Percentiles rank a stretch among this genome's conserved stretches.
Evolutionary conservation across 2,329 filamentous ascomycete species (phyloP).

Genomic region (Endocalyx cinctus): DNA sequence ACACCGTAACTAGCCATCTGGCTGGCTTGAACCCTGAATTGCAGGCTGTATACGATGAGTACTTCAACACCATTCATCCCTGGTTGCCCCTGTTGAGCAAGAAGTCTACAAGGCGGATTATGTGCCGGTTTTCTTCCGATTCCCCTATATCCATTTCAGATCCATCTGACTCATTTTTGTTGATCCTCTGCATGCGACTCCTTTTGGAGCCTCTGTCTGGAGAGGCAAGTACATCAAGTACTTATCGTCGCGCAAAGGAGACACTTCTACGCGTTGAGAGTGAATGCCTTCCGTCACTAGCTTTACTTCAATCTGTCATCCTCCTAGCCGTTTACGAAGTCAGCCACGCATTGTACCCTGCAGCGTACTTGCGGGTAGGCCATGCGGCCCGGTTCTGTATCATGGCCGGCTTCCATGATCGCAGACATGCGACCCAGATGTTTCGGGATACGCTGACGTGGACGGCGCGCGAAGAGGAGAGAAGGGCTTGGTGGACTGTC

Average conservation of each 20-base stretch:
- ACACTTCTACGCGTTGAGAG: conserved; percentile 14
- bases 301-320: conserved; percentile 22
- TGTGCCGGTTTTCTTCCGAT: too few species aligned
- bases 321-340: conserved; percentile 29
- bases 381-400: conserved; percentile 18
- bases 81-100: conserved; percentile 21
- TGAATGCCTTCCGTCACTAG: conserved; percentile 16
- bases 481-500: conserved; percentile 28
- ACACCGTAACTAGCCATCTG: background rate
- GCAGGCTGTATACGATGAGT: conserved; percentile 7
- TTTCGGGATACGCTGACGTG: conserved; percentile 22
- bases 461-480: conserved; percentile 28
- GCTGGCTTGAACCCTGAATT: conserved; percentile 3
- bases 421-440: conserved; percentile 20
- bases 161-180: too few species aligned
- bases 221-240: too few species aligned
- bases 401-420: conserved; percentile 22
- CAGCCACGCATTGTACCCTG: conserved; percentile 29
- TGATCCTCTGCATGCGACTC: conserved; percentile 23
- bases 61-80: conserved; percentile 16
- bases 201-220: too few species aligned
- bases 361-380: conserved; percentile 25
- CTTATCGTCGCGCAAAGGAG: conserved; percentile 12
- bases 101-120: too few species aligned
- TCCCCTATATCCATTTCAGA: too few species aligned